These are phyloP conservation scores for Byssochlamys sp. DNA, from an alignment of 2,329 filamentous ascomycete species.

Conservation along the genomic window DNA sequence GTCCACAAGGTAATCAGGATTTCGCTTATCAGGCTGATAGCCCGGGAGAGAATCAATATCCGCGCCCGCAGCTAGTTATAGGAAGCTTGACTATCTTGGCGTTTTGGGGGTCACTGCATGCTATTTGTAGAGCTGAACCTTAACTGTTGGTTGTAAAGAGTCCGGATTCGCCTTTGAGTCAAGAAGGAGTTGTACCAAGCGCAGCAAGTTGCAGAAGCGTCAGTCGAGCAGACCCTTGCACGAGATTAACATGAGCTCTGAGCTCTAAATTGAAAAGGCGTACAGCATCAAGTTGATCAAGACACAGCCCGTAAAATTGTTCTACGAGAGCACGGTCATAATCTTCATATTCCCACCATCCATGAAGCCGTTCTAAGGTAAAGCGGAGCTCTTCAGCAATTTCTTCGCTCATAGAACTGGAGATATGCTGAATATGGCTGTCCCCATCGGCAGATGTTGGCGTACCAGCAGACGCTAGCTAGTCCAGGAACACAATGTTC, in stretches of 20 bases:
- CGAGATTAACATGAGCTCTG: conserved; percentile 10
- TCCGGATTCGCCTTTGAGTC: conserved; percentile 5
- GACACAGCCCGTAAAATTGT: too few species aligned
- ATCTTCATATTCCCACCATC: too few species aligned
- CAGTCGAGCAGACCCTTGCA: conserved; percentile 1
- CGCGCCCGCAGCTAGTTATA: conserved; percentile 5
- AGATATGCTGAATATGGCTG: not conserved
- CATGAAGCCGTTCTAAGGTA: too few species aligned
- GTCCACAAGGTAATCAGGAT: conserved; percentile 2
- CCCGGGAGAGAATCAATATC: conserved; percentile 7
- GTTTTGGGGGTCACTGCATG: conserved; percentile 1
- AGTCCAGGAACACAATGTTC: too few species aligned
- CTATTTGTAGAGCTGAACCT: conserved; percentile 5
- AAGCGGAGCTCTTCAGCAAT: not conserved
- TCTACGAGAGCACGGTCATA: too few species aligned
- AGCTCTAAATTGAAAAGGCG: conserved; percentile 6
- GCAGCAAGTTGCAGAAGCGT: conserved; percentile 11
- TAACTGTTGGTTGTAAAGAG: conserved; percentile 2
- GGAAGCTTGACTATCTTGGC: conserved; percentile 8
- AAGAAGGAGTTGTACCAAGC: conserved; percentile 1
- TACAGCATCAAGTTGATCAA: not conserved
- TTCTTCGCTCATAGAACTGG: not conserved
- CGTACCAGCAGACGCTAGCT: not conserved
- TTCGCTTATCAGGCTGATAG: not conserved
- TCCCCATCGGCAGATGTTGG: not conserved